Percentiles rank a stretch among this genome's conserved stretches.
Evolutionary conservation across 768 basidiomycete species (phyloP).

Genomic region (Lenzites betulinus): DNA sequence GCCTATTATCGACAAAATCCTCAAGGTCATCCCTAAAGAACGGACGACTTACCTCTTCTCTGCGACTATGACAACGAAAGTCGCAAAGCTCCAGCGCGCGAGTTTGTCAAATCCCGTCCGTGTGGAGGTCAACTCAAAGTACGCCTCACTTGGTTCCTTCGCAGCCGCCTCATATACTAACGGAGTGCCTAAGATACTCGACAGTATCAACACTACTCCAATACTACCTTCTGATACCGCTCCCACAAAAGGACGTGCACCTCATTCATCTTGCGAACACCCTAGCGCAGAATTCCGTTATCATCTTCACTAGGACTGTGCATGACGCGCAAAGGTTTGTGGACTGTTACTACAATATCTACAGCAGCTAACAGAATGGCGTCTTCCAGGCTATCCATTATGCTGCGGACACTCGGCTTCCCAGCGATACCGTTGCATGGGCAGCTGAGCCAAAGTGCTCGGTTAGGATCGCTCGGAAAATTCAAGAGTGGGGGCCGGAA

Average conservation of each 20-base stretch:
- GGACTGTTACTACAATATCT: neutral
- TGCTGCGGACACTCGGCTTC: conserved; percentile 89
- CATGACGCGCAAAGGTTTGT: conserved; percentile 83
- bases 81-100: conserved; percentile 93
- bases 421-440: conserved; percentile 96
- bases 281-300: conserved; percentile 89
- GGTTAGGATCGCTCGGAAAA: conserved; percentile 90
- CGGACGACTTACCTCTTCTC: conserved; percentile 96
- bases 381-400: conserved; percentile 70
- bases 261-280: conserved; percentile 88
- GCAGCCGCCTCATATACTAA: neutral
- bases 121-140: conserved; percentile 94
- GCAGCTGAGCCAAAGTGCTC: conserved; percentile 90
- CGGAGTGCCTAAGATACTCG: conserved; percentile 67
- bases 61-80: conserved; percentile 98
- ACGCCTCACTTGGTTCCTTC: conserved; percentile 30
- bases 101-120: conserved; percentile 92
- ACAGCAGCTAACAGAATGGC: neutral
- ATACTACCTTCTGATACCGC: conserved; percentile 92
- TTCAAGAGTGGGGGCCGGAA: conserved; percentile 94
- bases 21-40: conserved; percentile 93
- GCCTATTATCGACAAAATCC: conserved; percentile 92
- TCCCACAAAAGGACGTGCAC: conserved; percentile 89
- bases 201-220: conserved; percentile 95
- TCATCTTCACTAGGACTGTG: conserved; percentile 95